These are phyloP conservation scores for Primulina tabacum DNA, from an alignment of 257 asterid genomes.

Conservation along the genomic window DNA sequence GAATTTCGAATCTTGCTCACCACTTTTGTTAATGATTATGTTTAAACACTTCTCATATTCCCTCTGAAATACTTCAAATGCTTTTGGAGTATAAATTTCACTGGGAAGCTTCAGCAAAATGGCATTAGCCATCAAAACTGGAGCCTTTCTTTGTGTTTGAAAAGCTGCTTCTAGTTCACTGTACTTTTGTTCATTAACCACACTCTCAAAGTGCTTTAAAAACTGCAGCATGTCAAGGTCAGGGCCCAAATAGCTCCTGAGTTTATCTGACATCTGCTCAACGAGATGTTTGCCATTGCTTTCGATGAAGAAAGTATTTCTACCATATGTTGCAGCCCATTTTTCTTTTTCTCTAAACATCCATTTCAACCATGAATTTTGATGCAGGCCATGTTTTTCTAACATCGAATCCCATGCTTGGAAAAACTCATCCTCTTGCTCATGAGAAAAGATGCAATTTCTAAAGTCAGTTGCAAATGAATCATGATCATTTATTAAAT, in stretches of 20 bases:
- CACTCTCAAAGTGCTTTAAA: slow-evolving; percentile 43
- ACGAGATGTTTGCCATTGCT: slow-evolving; percentile 44
- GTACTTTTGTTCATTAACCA: slow-evolving; percentile 54
- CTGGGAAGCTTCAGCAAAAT: slow-evolving; percentile 52
- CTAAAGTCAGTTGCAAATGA: slow-evolving; percentile 42
- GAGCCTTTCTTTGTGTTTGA: slow-evolving; percentile 47
- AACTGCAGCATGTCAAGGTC: slow-evolving; percentile 46
- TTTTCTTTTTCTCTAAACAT: slow-evolving; percentile 62
- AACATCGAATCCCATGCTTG: slow-evolving; percentile 51
- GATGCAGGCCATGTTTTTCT: slow-evolving; percentile 44
- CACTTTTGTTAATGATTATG: slow-evolving; percentile 43
- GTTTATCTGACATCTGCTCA: slow-evolving; percentile 44
- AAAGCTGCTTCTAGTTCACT: slow-evolving; percentile 42
- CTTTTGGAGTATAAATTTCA: slow-evolving; percentile 45
- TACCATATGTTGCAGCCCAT: slow-evolving; percentile 58
- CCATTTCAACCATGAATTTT: slow-evolving; percentile 63
- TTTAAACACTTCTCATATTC: slow-evolving; percentile 60
- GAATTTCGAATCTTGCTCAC: slow-evolving; percentile 40
- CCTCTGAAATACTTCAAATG: slow-evolving; percentile 54
- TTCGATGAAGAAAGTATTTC: slow-evolving; percentile 55
- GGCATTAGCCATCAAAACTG: slow-evolving; percentile 52
- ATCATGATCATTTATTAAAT: slow-evolving; percentile 38
- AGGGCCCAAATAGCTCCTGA: slow-evolving; percentile 38
- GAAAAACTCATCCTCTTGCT: slow-evolving; percentile 54
- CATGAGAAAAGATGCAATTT: slow-evolving; percentile 47